phyloP scores from a whole-genome alignment of 2,329 filamentous ascomycete species.

The Ceratocystis huliohia region DNA sequence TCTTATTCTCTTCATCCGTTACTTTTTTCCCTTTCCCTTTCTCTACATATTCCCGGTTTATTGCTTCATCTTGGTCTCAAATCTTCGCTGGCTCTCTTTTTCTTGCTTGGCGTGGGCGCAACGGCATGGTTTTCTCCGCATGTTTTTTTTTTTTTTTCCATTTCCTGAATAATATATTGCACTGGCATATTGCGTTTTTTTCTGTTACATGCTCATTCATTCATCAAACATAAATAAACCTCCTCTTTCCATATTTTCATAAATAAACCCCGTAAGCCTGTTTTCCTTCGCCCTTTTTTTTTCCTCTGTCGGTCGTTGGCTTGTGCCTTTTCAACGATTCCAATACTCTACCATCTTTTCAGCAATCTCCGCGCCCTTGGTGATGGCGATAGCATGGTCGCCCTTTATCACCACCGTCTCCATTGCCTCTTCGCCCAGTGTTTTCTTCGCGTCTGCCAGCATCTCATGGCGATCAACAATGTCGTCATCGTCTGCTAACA shows the following conservation, averaged over 20 bases:
- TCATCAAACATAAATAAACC: constrained; percentile 11
- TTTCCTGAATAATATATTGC: constrained; percentile 1
- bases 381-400: constrained; percentile 59
- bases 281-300: neutral
- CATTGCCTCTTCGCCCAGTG: constrained; percentile 45
- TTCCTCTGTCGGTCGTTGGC: neutral
- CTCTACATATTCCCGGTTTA: neutral
- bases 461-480: constrained; percentile 55
- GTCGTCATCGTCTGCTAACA: constrained; percentile 53
- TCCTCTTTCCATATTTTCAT: neutral
- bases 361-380: constrained; percentile 45
- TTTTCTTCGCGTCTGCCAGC: constrained; percentile 44
- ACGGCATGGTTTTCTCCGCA: neutral
- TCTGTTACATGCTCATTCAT: constrained; percentile 17
- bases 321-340: neutral
- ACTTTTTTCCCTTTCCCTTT: neutral
- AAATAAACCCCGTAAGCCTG: neutral
- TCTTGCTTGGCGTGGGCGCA: neutral
- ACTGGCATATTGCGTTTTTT: constrained; percentile 9
- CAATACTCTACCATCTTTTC: constrained; percentile 24
- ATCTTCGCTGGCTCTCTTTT: neutral
- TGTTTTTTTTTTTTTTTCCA: neutral
- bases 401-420: constrained; percentile 45
- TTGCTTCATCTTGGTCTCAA: neutral
- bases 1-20: neutral